phyloP scores from a whole-genome alignment of 805 yeast species.

The Jamesozyma spencerorum region DNA sequence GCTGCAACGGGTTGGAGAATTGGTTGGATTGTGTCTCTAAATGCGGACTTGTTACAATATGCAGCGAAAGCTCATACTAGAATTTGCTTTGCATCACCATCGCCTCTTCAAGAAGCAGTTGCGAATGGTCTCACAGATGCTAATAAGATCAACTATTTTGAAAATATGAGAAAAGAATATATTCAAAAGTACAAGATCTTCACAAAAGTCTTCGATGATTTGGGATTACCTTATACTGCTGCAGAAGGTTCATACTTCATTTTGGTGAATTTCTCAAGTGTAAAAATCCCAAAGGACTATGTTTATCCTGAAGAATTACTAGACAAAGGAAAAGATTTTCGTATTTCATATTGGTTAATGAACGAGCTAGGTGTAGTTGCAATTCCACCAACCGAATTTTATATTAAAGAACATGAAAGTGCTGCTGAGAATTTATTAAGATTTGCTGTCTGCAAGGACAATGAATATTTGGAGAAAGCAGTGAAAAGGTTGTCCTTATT shows the following conservation, averaged over 20 bases:
- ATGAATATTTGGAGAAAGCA: constrained; percentile 69
- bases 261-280: constrained; percentile 76
- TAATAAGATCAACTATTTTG: constrained; percentile 54
- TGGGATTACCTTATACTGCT: constrained; percentile 78
- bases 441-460: constrained; percentile 95
- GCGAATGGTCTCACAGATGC: constrained; percentile 69
- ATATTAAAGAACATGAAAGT: constrained; percentile 57
- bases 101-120: constrained; percentile 88
- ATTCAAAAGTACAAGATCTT: constrained; percentile 63
- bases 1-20: constrained; percentile 99
- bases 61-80: constrained; percentile 87
- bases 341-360: constrained; percentile 85
- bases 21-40: constrained; percentile 84
- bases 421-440: constrained; percentile 79
- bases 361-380: constrained; percentile 90
- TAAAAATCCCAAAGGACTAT: constrained; percentile 68
- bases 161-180: constrained; percentile 58
- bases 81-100: constrained; percentile 83
- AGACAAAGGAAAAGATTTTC: constrained; percentile 73
- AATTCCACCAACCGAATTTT: constrained; percentile 95
- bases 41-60: constrained; percentile 68
- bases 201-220: constrained; percentile 70
- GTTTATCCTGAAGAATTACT: constrained; percentile 61
- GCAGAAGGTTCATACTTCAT: constrained; percentile 94
- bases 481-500: constrained; percentile 63